Evolutionary conservation across 2,329 filamentous ascomycete species (phyloP).

Genomic region (Penicillium sclerotiorum): DNA sequence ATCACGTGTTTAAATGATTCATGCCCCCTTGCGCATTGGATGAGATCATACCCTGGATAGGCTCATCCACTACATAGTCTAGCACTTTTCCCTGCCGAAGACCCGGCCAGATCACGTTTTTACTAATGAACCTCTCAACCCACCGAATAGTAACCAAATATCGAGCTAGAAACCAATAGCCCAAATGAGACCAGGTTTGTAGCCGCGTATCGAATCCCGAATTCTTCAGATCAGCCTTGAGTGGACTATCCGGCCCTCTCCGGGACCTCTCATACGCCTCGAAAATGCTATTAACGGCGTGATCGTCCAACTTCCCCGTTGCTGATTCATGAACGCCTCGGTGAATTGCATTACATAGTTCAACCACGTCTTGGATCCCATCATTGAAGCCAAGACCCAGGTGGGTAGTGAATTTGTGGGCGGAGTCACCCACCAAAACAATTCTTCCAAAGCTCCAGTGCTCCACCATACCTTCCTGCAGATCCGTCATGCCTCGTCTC

Average conservation of each 20-base stretch:
- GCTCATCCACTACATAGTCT: slow-evolving; percentile 11
- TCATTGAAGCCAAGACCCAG: slow-evolving; percentile 41
- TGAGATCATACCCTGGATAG: slow-evolving; percentile 14
- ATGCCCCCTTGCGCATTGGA: too few relatives aligned
- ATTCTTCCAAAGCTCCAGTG: slow-evolving; percentile 42
- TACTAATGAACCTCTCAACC: slow-evolving; percentile 7
- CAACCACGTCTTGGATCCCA: slow-evolving; percentile 35
- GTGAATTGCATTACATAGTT: slow-evolving; percentile 18
- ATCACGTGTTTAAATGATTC: too few relatives aligned
- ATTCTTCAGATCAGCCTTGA: slow-evolving; percentile 7
- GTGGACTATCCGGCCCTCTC: slow-evolving; percentile 10
- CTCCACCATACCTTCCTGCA: slow-evolving; percentile 44
- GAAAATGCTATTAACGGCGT: slow-evolving; percentile 5
- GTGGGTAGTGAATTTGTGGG: slow-evolving; percentile 45
- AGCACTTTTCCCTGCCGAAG: slow-evolving; percentile 13
- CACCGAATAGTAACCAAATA: slow-evolving; percentile 2
- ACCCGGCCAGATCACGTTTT: slow-evolving; percentile 4
- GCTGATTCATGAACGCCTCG: neutral
- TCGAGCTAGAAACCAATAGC: slow-evolving; percentile 11
- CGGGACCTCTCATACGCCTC: slow-evolving; percentile 6
- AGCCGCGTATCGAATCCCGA: slow-evolving; percentile 16
- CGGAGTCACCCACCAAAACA: slow-evolving; percentile 42
- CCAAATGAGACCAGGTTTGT: slow-evolving; percentile 10
- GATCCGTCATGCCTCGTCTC: slow-evolving; percentile 32
- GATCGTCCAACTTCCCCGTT: neutral